A percentile compares a stretch with the other conserved stretches of the same genome.
phyloP scores from a whole-genome alignment of 2,329 filamentous ascomycete species.

The Decorospora gaudefroyi region DNA sequence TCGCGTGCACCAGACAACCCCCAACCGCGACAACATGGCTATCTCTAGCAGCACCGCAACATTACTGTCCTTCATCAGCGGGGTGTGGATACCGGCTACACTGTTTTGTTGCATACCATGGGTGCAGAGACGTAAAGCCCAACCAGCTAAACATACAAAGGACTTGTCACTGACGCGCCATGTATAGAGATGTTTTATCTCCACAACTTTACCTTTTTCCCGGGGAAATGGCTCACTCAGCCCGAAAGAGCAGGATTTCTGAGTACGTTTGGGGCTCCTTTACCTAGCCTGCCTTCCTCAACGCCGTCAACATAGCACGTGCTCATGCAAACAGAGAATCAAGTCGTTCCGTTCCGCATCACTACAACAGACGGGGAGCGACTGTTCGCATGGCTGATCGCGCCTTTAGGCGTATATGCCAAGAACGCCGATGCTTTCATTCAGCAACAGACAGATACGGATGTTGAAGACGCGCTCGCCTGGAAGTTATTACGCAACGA shows the following conservation, averaged over 20 bases:
- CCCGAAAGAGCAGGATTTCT: conserved; percentile 46
- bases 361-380: conserved; percentile 73
- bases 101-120: conserved; percentile 45
- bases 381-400: conserved; percentile 88
- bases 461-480: conserved; percentile 54
- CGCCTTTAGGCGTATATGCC: conserved; percentile 76
- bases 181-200: conserved; percentile 43
- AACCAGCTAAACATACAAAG: background rate
- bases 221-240: conserved; percentile 43
- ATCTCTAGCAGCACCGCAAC: conserved; percentile 26
- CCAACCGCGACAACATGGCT: conserved; percentile 25
- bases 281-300: no score
- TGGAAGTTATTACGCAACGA: conserved; percentile 58
- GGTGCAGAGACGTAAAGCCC: conserved; percentile 40
- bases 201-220: conserved; percentile 43
- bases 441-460: conserved; percentile 40
- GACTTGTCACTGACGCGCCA: conserved; percentile 7
- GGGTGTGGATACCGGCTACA: conserved; percentile 44
- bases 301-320: no score
- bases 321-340: conserved; percentile 64
- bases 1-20: conserved; percentile 6
- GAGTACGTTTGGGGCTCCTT: conserved; percentile 31
- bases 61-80: conserved; percentile 35
- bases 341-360: conserved; percentile 82
- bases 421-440: conserved; percentile 70